Evolutionary conservation across 2,329 filamentous ascomycete genomes (phyloP), one percentile per base, ranked within the genome.

Genomic region (Thelonectria olida): DNA sequence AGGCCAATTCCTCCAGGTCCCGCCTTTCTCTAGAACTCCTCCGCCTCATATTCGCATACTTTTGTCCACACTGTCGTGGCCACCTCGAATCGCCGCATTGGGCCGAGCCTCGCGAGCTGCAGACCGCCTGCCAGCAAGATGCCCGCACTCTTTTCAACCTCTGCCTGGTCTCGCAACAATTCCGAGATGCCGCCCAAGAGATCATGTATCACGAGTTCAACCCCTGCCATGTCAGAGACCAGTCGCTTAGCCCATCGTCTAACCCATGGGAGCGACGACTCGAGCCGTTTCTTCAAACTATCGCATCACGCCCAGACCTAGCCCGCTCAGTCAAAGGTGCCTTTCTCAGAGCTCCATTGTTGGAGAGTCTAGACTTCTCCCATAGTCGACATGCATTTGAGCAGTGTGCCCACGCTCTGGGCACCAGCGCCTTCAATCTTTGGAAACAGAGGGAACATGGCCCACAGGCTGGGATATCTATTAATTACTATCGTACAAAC

Each of bases 261-360:
- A 17, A 25, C 20, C 1, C 1, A 3, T 57, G 47, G 34, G 1
- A 38, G 20, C 9, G 47, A 27, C 36, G 61, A 2, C 23, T 63
- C 1, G 58, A 54, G 12, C 58, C 61, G 9, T 63, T 63, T 15
- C 48, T 63, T 1, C 9, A 7, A 7, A 58, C 58, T 7, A 6
- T 63, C 7, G 42, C 61, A 2, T 42, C 50, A 3, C 62, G 59
- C 2, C 54, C 49, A 1, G 54, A 59, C 15, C 17, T 64, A 5
- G 62, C 44, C 3, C 54, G 38, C 8, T 17, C 31, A 4, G 59
- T 62, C n/a, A 59, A 39, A 6, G n/a, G 31, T 2, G 25, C 23
- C 13, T 38, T 54, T 44, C 6, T 64, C 0, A 12, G 19, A 28
- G 13, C 0, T 0, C 19, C 22, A 10, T 25, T 56, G 25, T 0